Percentiles rank a stretch among this genome's conserved stretches.
These are phyloP conservation scores for Phycomyces blakesleeanus DNA, from an alignment of 192 early-diverging fungal species.

Conservation along the genomic window DNA sequence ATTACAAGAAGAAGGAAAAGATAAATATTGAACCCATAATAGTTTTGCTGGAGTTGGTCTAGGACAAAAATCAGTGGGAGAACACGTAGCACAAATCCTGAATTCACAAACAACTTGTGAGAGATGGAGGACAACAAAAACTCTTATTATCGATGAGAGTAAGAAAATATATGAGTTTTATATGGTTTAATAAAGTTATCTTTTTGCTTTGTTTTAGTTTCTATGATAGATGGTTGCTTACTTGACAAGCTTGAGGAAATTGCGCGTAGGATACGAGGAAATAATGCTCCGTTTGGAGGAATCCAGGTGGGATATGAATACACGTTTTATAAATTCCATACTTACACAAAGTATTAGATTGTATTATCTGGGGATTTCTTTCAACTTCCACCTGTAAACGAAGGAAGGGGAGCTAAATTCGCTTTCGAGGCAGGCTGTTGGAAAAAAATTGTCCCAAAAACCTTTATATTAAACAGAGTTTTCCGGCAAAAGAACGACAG, in stretches of 20 bases:
- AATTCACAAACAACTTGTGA: conserved; percentile 15
- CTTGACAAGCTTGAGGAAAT: conserved; percentile 69
- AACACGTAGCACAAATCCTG: conserved; percentile 22
- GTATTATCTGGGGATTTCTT: conserved; percentile 74
- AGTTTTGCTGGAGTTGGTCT: conserved; percentile 62
- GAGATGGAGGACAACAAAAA: conserved; percentile 53
- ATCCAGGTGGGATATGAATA: conserved; percentile 51
- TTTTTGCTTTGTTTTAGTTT: conserved; percentile 39
- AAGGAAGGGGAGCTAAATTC: conserved; percentile 44
- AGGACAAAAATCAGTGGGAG: conserved; percentile 34
- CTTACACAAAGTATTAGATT: conserved; percentile 7
- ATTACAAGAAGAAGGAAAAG: not conserved
- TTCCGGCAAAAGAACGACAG: conserved; percentile 77
- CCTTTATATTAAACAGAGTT: conserved; percentile 67
- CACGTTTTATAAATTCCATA: not conserved
- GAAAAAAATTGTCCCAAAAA: conserved; percentile 42
- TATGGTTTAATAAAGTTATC: not conserved
- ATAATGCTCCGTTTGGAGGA: conserved; percentile 62
- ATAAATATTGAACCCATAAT: not conserved
- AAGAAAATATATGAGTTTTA: not conserved
- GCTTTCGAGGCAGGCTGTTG: conserved; percentile 64
- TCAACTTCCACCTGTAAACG: conserved; percentile 69
- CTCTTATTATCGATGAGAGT: conserved; percentile 73
- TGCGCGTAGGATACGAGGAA: conserved; percentile 46
- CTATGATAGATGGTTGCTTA: conserved; percentile 67